Conservation (phyloP, 345 rosid genomes). For the Carallia brachiata region DNA sequence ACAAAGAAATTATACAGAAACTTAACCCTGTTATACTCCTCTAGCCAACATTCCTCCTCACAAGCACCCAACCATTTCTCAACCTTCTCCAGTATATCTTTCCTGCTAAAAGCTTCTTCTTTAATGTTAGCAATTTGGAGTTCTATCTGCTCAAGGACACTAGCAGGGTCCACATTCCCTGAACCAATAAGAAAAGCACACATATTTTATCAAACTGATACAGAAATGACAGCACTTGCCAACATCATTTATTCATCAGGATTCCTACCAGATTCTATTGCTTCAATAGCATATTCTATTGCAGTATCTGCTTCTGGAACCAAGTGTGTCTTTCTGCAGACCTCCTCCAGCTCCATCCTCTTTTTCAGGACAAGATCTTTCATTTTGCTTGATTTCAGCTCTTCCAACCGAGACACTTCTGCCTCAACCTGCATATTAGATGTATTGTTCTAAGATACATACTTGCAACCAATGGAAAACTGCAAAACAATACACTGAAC, state of each 20-base stretch:
- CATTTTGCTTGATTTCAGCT: slow-evolving; percentile 91
- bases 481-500: slow-evolving; percentile 1
- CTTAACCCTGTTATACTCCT: slow-evolving; percentile 90
- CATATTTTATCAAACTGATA: not conserved
- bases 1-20: slow-evolving; percentile 11
- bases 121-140: slow-evolving; percentile 73
- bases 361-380: slow-evolving; percentile 95
- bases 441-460: slow-evolving; percentile 11
- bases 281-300: slow-evolving; percentile 65
- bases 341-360: slow-evolving; percentile 80
- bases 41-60: slow-evolving; percentile 98
- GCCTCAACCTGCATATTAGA: slow-evolving; percentile 65
- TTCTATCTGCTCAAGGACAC: slow-evolving; percentile 76
- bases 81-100: slow-evolving; percentile 87
- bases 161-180: slow-evolving; percentile 67
- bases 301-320: slow-evolving; percentile 59
- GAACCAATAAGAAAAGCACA: slow-evolving; percentile 12
- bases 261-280: slow-evolving; percentile 73
- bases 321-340: slow-evolving; percentile 86
- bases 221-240: not conserved
- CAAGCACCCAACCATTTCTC: slow-evolving; percentile 96
- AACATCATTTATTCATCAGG: not conserved
- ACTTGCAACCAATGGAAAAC: slow-evolving; percentile 1
- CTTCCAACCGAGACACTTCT: slow-evolving; percentile 85
- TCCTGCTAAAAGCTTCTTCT: slow-evolving; percentile 90